Evolutionary conservation across 176 grass and related monocot species (phyloP), one percentile per base, ranked within the genome.

Genomic region (Juncus inflexus): DNA sequence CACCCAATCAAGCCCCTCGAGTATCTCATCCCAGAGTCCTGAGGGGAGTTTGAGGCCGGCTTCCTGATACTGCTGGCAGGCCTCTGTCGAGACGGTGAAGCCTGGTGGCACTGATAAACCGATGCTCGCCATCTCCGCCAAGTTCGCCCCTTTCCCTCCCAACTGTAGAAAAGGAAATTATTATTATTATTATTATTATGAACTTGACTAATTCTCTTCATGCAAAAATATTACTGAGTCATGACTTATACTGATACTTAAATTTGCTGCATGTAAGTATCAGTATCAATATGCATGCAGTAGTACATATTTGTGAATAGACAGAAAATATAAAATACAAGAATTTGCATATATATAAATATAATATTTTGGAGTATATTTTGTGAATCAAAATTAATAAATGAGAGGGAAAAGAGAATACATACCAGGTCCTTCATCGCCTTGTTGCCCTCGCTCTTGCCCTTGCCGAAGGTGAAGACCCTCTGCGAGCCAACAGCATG

Each of bases 91-190:
- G 67, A 99, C 95, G 28, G 95, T 99, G 77, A 99, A 83, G 40
- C 95, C 95, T 66, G 95, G 88, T 37, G 95, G 95, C 78, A 99
- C 95, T 40, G 95, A 99, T 80, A 94, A 71, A 9, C 95, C 95
- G 66, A 99, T 99, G 83, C 86, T 99, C 59, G 95, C 58, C 95
- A 99, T 99, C 83, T 99, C 95, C 49, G 95, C 95, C 57, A 99
- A 54, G 85, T 99, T 99, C 36, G 95, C 95, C 9, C 95, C 95
- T 68, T 94, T 99, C 4, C 95, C 95, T 1, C 95, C 95, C 35
- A 99, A 58, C 94, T 97, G 38, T 19, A 76, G 15, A 67, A 40
- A 3, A 13, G 52, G 3, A 12, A 3, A 50, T 3, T 14, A 36
- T 52, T 15, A 51, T 9, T 7, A 40, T 55, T 65, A n/a, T 55